These are phyloP conservation scores for Xylaria multiplex DNA, from an alignment of 2,329 filamentous ascomycete species.

Conservation along the genomic window DNA sequence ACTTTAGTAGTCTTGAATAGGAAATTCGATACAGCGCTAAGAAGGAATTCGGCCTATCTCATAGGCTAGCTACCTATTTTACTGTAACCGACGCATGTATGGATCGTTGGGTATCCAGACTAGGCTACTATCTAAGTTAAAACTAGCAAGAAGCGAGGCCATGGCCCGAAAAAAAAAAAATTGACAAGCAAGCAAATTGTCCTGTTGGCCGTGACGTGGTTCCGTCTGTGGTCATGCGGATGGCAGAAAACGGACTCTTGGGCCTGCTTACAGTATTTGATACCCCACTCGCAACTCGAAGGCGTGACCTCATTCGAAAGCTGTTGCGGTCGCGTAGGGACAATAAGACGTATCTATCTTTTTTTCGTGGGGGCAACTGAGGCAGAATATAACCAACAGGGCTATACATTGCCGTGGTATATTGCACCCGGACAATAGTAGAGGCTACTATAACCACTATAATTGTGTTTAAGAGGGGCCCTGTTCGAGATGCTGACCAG, in stretches of 20 bases:
- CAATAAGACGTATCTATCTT: constrained; percentile 18
- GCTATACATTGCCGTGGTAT: constrained; percentile 14
- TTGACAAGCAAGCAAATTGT: constrained; percentile 14
- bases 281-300: constrained; percentile 18
- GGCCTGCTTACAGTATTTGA: constrained; percentile 15
- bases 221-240: constrained; percentile 33
- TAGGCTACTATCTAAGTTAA: background rate
- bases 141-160: constrained; percentile 5
- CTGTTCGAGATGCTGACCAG: constrained; percentile 24
- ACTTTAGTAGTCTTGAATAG: background rate
- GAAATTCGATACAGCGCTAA: constrained; percentile 3
- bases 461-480: constrained; percentile 17
- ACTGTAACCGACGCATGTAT: constrained; percentile 3
- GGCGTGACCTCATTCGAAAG: constrained; percentile 17
- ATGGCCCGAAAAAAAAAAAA: background rate
- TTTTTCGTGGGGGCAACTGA: constrained; percentile 32
- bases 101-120: constrained; percentile 13
- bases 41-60: constrained; percentile 8
- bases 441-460: constrained; percentile 24
- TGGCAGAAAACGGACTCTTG: constrained; percentile 30
- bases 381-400: constrained; percentile 4
- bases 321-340: constrained; percentile 13
- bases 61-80: constrained; percentile 14
- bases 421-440: constrained; percentile 12
- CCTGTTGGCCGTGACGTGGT: constrained; percentile 31